A percentile compares a stretch with the other conserved stretches of the same genome.
phyloP scores from a whole-genome alignment of 352 stramenopile species.

The Globisporangium uncinulatum region DNA sequence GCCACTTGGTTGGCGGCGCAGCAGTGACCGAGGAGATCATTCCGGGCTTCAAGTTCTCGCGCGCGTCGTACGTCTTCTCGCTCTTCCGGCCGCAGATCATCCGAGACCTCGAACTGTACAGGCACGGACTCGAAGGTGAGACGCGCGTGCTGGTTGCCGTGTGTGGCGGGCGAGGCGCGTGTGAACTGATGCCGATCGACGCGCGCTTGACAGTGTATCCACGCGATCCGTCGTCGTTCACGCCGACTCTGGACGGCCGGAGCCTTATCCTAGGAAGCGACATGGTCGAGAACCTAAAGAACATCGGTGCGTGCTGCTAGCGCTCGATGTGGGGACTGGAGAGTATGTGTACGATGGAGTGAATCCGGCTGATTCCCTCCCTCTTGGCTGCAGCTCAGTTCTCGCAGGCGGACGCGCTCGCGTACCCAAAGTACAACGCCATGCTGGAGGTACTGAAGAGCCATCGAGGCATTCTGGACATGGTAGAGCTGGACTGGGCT shows the following conservation, averaged over 20 bases:
- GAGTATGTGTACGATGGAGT: not conserved
- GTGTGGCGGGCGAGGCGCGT: not conserved
- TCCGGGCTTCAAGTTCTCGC: slow-evolving; percentile 88
- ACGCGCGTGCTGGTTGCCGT: not conserved
- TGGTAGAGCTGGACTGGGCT: not conserved
- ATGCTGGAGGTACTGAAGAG: slow-evolving; percentile 57
- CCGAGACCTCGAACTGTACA: slow-evolving; percentile 76
- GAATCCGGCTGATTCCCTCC: not conserved
- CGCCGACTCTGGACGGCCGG: slow-evolving; percentile 65
- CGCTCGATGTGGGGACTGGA: not conserved
- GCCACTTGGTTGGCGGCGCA: slow-evolving; percentile 82
- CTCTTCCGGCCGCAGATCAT: slow-evolving; percentile 89
- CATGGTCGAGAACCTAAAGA: slow-evolving; percentile 68
- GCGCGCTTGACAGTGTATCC: slow-evolving; percentile 45
- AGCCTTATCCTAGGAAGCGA: slow-evolving; percentile 78
- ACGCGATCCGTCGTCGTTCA: slow-evolving; percentile 85
- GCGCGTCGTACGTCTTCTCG: slow-evolving; percentile 88
- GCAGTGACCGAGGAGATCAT: slow-evolving; percentile 91
- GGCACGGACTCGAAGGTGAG: slow-evolving; percentile 68
- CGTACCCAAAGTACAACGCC: slow-evolving; percentile 78
- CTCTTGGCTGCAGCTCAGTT: slow-evolving; percentile 63
- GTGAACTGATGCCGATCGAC: not conserved
- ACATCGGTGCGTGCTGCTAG: slow-evolving; percentile 40
- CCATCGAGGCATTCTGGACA: no score
- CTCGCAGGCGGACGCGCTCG: slow-evolving; percentile 61